Evolutionary conservation across 2,329 filamentous ascomycete species (phyloP), one percentile per base, ranked within the genome.

Genomic region (Colletotrichum noveboracense): DNA sequence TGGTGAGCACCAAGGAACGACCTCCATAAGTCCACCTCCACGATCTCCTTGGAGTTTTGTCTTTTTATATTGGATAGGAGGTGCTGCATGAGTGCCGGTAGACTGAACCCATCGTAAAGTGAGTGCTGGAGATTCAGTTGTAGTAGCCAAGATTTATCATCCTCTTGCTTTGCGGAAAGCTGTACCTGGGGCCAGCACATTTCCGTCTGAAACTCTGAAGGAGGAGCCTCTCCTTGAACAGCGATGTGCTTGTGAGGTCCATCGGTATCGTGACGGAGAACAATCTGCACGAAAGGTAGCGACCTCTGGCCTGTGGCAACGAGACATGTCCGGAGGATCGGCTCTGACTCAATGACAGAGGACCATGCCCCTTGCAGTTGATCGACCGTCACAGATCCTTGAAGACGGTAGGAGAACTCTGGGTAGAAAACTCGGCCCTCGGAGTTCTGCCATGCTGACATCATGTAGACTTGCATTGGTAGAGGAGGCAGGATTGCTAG

Each of bases 51-150:
- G 8, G 56, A 18, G 6, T 9, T 4, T 21, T 69, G 16, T 2
- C 34, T 26, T 21, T 48, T n/a, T 4, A 74, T 18, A 1, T 5
- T 38, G 9, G 70, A 64, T 6, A 55, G 48, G 1, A 71, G 38
- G 6, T 71, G 55, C 3, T 88, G 81, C 26, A 95, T 85, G 7
- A 98, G 85, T 1, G 89, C 81, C 1, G 93, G 91, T 6, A 98
- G 86, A 79, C 94, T 97, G 75, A 97, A 89, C 7, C 93, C 96
- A 82, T 98, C 96, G 81, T 98, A 98, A 0, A 98, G 87, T 0
- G 94, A 94, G 82, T 98, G 96, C 77, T 98, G 96, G 6, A 98
- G 93, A 30, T 87, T 87, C 7, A 95, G 86, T 3, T 89, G 84
- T 6, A 92, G 70, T 0, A 77, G 55, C 79, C 83, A 84, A 5